Base-by-base conservation (phyloP, 2,329 filamentous ascomycete genomes). In the Aspergillus awamori region DNA sequence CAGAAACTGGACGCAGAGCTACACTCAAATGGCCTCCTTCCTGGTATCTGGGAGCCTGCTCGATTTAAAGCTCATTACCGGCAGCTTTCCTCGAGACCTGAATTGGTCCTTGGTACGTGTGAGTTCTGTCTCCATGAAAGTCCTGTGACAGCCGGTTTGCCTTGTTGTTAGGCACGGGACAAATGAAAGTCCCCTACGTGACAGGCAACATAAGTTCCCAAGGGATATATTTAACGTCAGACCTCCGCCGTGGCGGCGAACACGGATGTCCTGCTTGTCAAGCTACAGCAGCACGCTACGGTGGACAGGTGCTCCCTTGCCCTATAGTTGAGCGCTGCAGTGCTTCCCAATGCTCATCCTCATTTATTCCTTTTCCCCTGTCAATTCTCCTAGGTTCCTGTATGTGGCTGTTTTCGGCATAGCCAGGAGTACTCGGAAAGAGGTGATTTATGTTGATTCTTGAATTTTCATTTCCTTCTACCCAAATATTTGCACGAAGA, bases 361-460 rank as follows among this genome's bases (percentile, higher is more conserved):
- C 47, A 55, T 56, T 53, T 57, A 58, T 48, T 24, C 48, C 60
- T 15, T 61, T 57, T 59, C 49, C 57, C 45, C 60, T 57, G 33
- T 59, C 60, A 38, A 54, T 58, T 56, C 55, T 56, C 57, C 59
- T 49, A 56, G 20, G 58, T 59, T 59, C 49, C 52, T 63, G 59
- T 62, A 60, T 63, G 54, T 60, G 60, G 57, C 61, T 65, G 61
- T 61, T 64, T 70, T 65, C 64, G 65, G 69, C 73, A 74, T 73
- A 70, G 68, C 68, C 66, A 69, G 71, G 72, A 70, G 69, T 68
- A 69, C 64, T 63, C 65, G 65, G 66, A 71, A 74, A 72, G 69
- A 72, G 66, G 64, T 69, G 65, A 62, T 64, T 60, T 58, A 53
- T 62, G 58, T 58, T 62, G 48, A 57, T 67, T 62, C 62, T 66